A percentile compares a stretch with the other conserved stretches of the same genome.
These are phyloP conservation scores for Santalum album DNA, from an alignment of 164 flowering plant genomes.

Conservation along the genomic window DNA sequence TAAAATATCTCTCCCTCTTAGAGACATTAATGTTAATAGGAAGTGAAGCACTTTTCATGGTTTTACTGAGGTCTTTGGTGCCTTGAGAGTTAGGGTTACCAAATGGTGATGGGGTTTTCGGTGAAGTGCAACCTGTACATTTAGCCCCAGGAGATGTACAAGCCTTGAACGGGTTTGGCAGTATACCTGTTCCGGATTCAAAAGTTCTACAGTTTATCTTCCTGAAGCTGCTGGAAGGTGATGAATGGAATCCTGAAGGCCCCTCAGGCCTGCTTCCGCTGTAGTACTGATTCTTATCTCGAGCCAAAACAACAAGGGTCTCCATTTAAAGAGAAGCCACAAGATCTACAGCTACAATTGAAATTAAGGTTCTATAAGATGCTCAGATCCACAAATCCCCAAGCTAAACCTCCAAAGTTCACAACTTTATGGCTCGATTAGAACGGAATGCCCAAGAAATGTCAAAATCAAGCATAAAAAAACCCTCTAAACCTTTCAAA, in stretches of 20 bases:
- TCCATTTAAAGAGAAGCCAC: constrained; percentile 35
- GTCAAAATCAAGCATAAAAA: too few relatives aligned
- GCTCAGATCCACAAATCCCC: neutral
- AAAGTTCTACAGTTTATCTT: constrained; percentile 53
- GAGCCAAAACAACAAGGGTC: constrained; percentile 51
- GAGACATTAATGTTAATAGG: constrained; percentile 20
- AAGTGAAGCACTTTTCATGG: constrained; percentile 26
- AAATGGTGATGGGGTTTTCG: constrained; percentile 22
- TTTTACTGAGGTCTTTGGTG: constrained; percentile 1
- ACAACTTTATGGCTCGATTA: constrained; percentile 3
- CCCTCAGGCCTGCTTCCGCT: constrained; percentile 21
- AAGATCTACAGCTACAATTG: neutral
- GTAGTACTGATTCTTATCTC: constrained; percentile 49
- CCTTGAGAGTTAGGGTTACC: constrained; percentile 7
- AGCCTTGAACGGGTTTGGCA: constrained; percentile 42
- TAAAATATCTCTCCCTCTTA: constrained; percentile 13
- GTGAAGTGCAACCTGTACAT: constrained; percentile 11
- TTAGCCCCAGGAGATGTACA: constrained; percentile 19
- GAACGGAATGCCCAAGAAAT: neutral
- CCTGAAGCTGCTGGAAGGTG: constrained; percentile 31
- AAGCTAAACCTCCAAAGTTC: constrained; percentile 1
- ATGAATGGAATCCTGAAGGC: constrained; percentile 22
- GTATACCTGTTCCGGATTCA: constrained; percentile 50
- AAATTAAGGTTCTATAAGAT: neutral
- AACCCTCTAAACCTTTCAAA: too few relatives aligned